phyloP scores from a whole-genome alignment of 2,329 filamentous ascomycete genomes.

The Cryphonectria radicalis region DNA sequence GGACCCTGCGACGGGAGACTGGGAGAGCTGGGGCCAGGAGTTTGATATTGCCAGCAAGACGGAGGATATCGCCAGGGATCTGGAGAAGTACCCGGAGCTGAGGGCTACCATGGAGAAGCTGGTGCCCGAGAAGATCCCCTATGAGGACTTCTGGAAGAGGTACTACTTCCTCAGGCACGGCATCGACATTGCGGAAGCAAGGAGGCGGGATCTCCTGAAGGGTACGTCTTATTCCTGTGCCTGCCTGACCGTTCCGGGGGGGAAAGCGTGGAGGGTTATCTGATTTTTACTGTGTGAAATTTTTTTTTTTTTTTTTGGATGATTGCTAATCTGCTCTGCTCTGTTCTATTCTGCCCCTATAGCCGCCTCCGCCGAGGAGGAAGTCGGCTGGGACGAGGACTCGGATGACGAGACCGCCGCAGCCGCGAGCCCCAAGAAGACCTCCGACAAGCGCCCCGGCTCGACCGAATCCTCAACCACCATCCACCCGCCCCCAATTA shows the following conservation, averaged over 20 bases:
- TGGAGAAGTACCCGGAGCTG: conserved; percentile 86
- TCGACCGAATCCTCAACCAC: conserved; percentile 64
- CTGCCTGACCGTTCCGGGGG: conserved; percentile 15
- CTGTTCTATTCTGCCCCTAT: conserved; percentile 31
- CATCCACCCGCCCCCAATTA: conserved; percentile 56
- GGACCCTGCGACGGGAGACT: conserved; percentile 78
- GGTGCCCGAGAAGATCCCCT: conserved; percentile 91
- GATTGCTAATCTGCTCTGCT: conserved; percentile 42
- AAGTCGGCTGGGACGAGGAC: conserved; percentile 70
- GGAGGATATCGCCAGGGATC: conserved; percentile 76
- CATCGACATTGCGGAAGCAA: conserved; percentile 89
- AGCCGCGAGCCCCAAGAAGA: conserved; percentile 36
- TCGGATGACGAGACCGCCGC: conserved; percentile 43
- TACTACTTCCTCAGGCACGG: conserved; percentile 96
- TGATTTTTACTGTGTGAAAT: conserved; percentile 26
- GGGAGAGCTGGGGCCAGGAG: conserved; percentile 69
- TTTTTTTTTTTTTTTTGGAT: background rate
- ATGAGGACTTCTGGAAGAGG: conserved; percentile 86
- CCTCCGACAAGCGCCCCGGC: conserved; percentile 42
- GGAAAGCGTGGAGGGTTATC: background rate
- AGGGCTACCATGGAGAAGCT: conserved; percentile 90
- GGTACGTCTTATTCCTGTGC: conserved; percentile 58
- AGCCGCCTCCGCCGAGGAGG: conserved; percentile 74
- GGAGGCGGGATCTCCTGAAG: conserved; percentile 86
- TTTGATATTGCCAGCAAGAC: conserved; percentile 89